These are phyloP conservation scores for Candida cerambycidarum DNA, from an alignment of 805 yeast species.

Conservation along the genomic window DNA sequence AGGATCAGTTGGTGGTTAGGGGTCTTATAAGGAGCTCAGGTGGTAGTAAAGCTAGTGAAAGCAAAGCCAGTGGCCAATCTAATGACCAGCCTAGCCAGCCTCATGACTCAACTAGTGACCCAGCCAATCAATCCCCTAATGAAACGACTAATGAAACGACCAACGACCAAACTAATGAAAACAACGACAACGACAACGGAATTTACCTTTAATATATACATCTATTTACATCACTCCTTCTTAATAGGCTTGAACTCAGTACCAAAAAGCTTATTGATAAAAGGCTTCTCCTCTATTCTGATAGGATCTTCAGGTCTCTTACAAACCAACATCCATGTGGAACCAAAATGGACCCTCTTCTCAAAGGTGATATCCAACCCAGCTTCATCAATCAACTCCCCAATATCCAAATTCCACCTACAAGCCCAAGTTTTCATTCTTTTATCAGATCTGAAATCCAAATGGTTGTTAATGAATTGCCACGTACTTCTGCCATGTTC, in stretches of 20 bases:
- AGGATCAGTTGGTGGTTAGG: slow-evolving; percentile 48
- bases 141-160: too few relatives aligned
- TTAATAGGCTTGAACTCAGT: slow-evolving; percentile 29
- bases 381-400: slow-evolving; percentile 77
- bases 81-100: background rate
- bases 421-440: slow-evolving; percentile 95
- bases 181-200: slow-evolving; percentile 12
- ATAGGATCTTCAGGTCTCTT: slow-evolving; percentile 69
- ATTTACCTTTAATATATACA: slow-evolving; percentile 17
- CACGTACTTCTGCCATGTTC: slow-evolving; percentile 92
- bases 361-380: slow-evolving; percentile 83
- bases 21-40: too few relatives aligned
- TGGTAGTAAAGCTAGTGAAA: too few relatives aligned
- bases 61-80: too few relatives aligned
- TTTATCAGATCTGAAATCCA: slow-evolving; percentile 80
- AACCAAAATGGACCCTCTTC: slow-evolving; percentile 82
- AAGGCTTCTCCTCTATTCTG: slow-evolving; percentile 43
- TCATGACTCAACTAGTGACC: background rate
- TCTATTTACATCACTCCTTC: slow-evolving; percentile 13
- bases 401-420: slow-evolving; percentile 94
- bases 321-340: slow-evolving; percentile 84
- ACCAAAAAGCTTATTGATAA: slow-evolving; percentile 42
- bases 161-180: slow-evolving; percentile 2
- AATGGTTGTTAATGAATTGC: slow-evolving; percentile 70
- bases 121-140: background rate